A percentile compares a stretch with the other conserved stretches of the same genome.
These are phyloP conservation scores for Paramecium bursaria DNA, from an alignment of 73 alveolate species.

Conservation along the genomic window DNA sequence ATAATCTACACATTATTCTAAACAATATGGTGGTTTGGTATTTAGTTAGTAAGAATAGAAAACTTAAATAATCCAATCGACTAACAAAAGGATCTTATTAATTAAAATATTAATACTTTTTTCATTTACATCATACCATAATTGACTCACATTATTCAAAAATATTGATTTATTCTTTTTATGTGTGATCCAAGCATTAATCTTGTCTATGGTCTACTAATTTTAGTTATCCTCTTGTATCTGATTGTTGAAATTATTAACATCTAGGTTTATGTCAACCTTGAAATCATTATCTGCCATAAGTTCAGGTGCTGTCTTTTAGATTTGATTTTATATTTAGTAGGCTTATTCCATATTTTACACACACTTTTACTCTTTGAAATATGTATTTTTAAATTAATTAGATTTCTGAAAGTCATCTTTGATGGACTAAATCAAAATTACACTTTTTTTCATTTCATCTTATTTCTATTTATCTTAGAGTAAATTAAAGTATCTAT, in stretches of 20 bases:
- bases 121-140: slow-evolving; percentile 16
- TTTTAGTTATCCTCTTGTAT: not conserved
- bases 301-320: not conserved
- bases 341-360: slow-evolving; percentile 21
- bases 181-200: slow-evolving; percentile 48
- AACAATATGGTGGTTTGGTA: slow-evolving; percentile 26
- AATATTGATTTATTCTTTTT: slow-evolving; percentile 39
- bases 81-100: not conserved
- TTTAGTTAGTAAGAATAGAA: slow-evolving; percentile 21
- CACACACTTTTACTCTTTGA: slow-evolving; percentile 12
- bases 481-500: slow-evolving; percentile 18
- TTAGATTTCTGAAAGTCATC: slow-evolving; percentile 31
- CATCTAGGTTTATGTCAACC: too few relatives aligned
- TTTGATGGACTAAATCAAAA: not conserved
- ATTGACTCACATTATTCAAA: not conserved
- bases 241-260: not conserved
- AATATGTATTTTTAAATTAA: slow-evolving; percentile 13
- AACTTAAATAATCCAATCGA: not conserved
- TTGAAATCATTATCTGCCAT: too few relatives aligned
- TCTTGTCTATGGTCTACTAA: not conserved
- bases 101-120: slow-evolving; percentile 4
- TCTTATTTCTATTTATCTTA: not conserved
- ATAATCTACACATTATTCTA: slow-evolving; percentile 13
- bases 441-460: not conserved
- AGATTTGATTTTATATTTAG: slow-evolving; percentile 6